phyloP scores from a whole-genome alignment of 768 basidiomycete species.

The Coprinellus aureogranulatus region DNA sequence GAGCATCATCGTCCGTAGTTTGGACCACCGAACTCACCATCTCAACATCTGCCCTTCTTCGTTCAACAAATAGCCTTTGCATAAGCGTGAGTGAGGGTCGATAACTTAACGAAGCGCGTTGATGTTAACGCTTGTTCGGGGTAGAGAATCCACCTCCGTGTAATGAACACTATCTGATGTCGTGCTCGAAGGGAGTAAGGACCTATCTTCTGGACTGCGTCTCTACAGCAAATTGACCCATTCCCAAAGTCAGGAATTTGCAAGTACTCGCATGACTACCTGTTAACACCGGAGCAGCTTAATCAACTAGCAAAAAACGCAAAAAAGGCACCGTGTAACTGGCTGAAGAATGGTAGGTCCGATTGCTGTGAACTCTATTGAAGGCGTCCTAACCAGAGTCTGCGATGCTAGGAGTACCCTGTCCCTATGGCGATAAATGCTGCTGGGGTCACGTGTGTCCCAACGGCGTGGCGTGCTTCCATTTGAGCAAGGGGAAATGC shows the following conservation, averaged over 20 bases:
- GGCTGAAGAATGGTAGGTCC: constrained; percentile 67
- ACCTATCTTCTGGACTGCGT: constrained; percentile 6
- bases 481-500: constrained; percentile 76
- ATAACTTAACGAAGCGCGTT: neutral
- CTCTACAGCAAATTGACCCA: constrained; percentile 14
- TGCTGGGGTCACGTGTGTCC: constrained; percentile 87
- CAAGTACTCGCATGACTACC: constrained; percentile 84
- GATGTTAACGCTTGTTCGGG: constrained; percentile 5
- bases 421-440: constrained; percentile 72
- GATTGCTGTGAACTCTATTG: neutral
- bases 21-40: no score
- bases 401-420: constrained; percentile 52
- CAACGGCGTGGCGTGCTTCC: constrained; percentile 69
- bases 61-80: constrained; percentile 64
- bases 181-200: constrained; percentile 73
- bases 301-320: constrained; percentile 68
- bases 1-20: constrained; percentile 20
- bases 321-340: constrained; percentile 85
- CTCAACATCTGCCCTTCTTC: no score
- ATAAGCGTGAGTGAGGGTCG: constrained; percentile 61
- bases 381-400: constrained; percentile 1
- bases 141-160: constrained; percentile 81
- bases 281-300: constrained; percentile 68
- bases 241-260: constrained; percentile 52
- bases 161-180: constrained; percentile 82